These are phyloP conservation scores for Boeremia lycopersici DNA, from an alignment of 2,329 filamentous ascomycete species.

Conservation along the genomic window DNA sequence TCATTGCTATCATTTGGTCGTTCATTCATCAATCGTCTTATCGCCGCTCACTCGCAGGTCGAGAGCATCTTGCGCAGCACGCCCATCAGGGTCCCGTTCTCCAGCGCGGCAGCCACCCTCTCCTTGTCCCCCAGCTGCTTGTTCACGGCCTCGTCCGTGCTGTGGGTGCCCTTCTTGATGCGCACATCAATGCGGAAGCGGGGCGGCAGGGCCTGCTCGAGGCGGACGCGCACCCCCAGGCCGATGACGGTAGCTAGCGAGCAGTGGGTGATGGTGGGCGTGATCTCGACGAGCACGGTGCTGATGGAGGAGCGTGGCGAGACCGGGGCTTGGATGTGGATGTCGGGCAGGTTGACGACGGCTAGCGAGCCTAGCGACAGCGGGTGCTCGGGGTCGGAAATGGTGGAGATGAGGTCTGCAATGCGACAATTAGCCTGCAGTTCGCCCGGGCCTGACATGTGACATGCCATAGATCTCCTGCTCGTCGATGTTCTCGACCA, in stretches of 20 bases:
- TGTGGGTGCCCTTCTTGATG: conserved; percentile 96
- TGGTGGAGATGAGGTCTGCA: conserved; percentile 87
- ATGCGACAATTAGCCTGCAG: conserved; percentile 28
- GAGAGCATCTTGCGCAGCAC: conserved; percentile 94
- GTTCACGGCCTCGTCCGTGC: conserved; percentile 92
- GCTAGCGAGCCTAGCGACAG: conserved; percentile 90
- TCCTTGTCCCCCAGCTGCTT: conserved; percentile 98
- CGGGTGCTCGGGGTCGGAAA: conserved; percentile 95
- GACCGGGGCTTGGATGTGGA: conserved; percentile 75
- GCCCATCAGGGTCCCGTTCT: conserved; percentile 87
- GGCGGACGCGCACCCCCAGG: conserved; percentile 84
- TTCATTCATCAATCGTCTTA: not conserved
- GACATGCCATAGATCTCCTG: conserved; percentile 88
- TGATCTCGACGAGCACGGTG: conserved; percentile 85
- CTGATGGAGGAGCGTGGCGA: conserved; percentile 67
- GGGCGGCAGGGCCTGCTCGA: conserved; percentile 89
- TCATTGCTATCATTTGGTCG: not conserved
- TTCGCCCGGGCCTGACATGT: not conserved
- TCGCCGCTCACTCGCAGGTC: conserved; percentile 67
- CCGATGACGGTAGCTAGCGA: conserved; percentile 96
- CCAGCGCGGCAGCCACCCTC: conserved; percentile 88
- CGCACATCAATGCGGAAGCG: conserved; percentile 90
- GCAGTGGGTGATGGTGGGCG: conserved; percentile 96
- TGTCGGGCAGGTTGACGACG: conserved; percentile 95
- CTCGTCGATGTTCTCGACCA: conserved; percentile 86